Conservation (phyloP, 306 rosid species). For the Nissolia schottii region DNA sequence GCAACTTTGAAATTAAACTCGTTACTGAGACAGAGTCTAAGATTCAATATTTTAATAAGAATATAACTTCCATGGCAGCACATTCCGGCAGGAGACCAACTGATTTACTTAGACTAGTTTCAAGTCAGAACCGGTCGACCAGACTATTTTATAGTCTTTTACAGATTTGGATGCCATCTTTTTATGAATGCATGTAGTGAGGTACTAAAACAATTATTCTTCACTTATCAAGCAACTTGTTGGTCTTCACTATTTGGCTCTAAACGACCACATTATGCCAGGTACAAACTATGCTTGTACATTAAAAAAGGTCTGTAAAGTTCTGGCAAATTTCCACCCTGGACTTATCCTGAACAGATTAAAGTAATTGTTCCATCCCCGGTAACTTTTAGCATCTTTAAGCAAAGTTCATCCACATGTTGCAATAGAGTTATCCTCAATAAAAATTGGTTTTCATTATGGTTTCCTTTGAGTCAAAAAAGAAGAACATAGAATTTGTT, state of each 20-base stretch:
- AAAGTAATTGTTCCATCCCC: not conserved
- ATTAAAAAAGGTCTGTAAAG: not conserved
- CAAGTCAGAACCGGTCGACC: no score
- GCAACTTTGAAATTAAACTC: conserved; percentile 2
- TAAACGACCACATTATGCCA: not conserved
- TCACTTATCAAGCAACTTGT: not conserved
- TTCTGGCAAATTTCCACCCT: not conserved
- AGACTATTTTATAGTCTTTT: not conserved
- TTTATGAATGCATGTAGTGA: not conserved
- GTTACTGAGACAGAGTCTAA: not conserved
- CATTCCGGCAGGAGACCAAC: not conserved
- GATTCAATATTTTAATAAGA: not conserved
- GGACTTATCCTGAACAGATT: not conserved
- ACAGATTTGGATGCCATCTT: not conserved
- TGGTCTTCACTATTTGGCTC: not conserved
- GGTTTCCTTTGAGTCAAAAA: not conserved
- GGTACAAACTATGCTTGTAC: not conserved
- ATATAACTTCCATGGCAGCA: not conserved
- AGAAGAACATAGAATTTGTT: not conserved
- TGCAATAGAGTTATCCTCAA: not conserved
- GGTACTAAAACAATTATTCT: not conserved
- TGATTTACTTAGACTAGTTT: not conserved
- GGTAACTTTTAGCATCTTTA: not conserved
- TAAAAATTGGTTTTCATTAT: not conserved
- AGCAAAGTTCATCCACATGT: not conserved